Base-by-base conservation (phyloP, 768 basidiomycete species). In the Tricholomella constricta region DNA sequence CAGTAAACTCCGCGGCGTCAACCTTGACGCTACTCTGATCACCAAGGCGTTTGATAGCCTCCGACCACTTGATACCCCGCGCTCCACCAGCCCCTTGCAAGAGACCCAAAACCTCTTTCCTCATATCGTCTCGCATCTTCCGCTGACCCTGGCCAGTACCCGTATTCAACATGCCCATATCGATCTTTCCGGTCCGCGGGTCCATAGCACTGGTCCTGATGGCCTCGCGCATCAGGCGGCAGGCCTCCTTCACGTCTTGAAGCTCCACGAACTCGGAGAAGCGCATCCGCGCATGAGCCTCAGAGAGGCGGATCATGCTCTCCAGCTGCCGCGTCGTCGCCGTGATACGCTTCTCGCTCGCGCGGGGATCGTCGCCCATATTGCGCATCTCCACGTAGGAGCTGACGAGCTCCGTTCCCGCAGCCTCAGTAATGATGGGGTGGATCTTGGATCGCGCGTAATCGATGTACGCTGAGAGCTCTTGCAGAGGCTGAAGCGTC, bases 301-400 rank as follows among this genome's bases (percentile, higher is more conserved):
- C 97, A 0, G 90, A 88, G 23, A 99, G 83, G 5, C 95, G 89
- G 63, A 99, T 97, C 85, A 99, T 91, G 61, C 88, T 90, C 71
- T 99, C 97, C 14, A 99, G 83, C 69, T 99, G 96, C 44, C 97
- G 84, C 0, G 97, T 98, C 27, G 97, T 98, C 0, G 97, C 97
- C 0, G 97, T 99, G 69, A 99, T 99, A 11, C 96, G 86, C 66
- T 91, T 91, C 70, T 98, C 96, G 54, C 82, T 83, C 1, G 84
- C 82, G 15, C 93, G 86, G 1, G 93, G 87, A 66, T 98, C 96
- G 49, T 88, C 78, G 19, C 96, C 96, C 63, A 91, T 86, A 64
- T 89, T 89, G 45, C 97, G 89, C 80, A 99, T 90, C 57, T 91
- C 89, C 52, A 97, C 94, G 71, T 99, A 99, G 27, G 89, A 86